Evolutionary conservation across 2,329 filamentous ascomycete genomes (phyloP).

Genomic region (Fusarium penzigii): DNA sequence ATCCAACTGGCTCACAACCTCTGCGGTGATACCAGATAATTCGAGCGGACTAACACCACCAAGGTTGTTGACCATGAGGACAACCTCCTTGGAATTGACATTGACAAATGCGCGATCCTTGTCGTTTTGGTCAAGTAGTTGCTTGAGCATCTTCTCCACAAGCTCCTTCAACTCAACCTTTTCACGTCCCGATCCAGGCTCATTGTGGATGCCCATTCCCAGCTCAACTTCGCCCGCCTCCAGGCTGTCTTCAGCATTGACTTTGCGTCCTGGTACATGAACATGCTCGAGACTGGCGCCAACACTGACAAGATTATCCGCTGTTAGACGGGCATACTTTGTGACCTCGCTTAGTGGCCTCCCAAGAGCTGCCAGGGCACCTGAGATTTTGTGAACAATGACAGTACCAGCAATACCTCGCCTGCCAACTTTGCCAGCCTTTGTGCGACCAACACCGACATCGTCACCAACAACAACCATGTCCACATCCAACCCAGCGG

Average conservation of each 20-base stretch:
- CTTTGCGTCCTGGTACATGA: constrained; percentile 80
- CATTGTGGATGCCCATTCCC: constrained; percentile 80
- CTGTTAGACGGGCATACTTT: constrained; percentile 68
- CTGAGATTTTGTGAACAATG: constrained; percentile 86
- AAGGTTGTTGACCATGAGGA: constrained; percentile 74
- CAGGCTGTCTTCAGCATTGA: constrained; percentile 59
- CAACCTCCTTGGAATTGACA: constrained; percentile 63
- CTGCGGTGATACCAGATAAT: constrained; percentile 69
- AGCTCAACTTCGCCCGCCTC: constrained; percentile 59
- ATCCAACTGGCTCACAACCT: constrained; percentile 65
- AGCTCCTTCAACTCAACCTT: constrained; percentile 55
- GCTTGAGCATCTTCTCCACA: constrained; percentile 66
- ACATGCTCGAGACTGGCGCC: constrained; percentile 86
- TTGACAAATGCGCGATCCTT: constrained; percentile 70
- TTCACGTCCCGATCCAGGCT: constrained; percentile 57
- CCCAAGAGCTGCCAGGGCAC: constrained; percentile 77
- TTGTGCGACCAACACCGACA: constrained; percentile 79
- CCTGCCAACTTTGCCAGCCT: constrained; percentile 88
- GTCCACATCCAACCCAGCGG: constrained; percentile 73
- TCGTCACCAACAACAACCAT: constrained; percentile 94
- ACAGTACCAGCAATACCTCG: constrained; percentile 91
- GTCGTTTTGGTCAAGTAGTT: constrained; percentile 67
- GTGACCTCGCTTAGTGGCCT: constrained; percentile 69
- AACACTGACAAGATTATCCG: constrained; percentile 79
- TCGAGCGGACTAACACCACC: constrained; percentile 74